A percentile compares a stretch with the other conserved stretches of the same genome.
phyloP scores from a whole-genome alignment of 306 rosid genomes.

The Sphenostylis stenocarpa region DNA sequence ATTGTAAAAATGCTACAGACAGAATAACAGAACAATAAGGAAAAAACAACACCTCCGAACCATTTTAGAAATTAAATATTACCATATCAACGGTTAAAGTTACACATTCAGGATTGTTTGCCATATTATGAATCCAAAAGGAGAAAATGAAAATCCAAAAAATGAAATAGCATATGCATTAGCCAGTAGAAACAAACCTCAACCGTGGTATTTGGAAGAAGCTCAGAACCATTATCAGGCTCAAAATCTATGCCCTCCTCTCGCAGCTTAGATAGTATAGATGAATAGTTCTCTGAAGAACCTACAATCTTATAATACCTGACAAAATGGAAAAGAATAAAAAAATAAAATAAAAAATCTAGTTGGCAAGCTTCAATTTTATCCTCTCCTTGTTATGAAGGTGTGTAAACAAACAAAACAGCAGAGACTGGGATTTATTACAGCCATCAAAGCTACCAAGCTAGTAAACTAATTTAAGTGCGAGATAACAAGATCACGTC shows the following conservation, averaged over 20 bases:
- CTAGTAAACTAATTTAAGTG: background rate
- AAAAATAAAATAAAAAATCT: slow-evolving; percentile 36
- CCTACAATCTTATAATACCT: slow-evolving; percentile 87
- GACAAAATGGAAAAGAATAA: too few species aligned
- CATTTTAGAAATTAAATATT: slow-evolving; percentile 13
- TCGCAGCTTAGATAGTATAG: slow-evolving; percentile 66
- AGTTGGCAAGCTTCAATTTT: background rate
- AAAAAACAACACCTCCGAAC: slow-evolving; percentile 7
- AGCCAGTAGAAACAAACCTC: slow-evolving; percentile 57
- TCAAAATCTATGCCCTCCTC: slow-evolving; percentile 75
- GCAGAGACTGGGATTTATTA: slow-evolving; percentile 4
- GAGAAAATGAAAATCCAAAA: slow-evolving; percentile 19
- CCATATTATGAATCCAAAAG: slow-evolving; percentile 19
- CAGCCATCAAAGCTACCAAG: slow-evolving; percentile 14
- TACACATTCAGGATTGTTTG: background rate
- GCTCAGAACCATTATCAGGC: slow-evolving; percentile 91
- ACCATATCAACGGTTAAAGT: background rate
- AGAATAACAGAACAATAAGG: slow-evolving; percentile 5
- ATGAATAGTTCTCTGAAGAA: slow-evolving; percentile 75
- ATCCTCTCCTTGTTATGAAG: slow-evolving; percentile 3
- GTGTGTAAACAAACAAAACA: slow-evolving; percentile 24
- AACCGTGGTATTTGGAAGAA: slow-evolving; percentile 67
- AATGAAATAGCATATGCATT: slow-evolving; percentile 3
- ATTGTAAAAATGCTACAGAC: background rate
- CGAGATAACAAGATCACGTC: slow-evolving; percentile 17